Percentiles rank a stretch among this genome's conserved stretches.
These are phyloP conservation scores for Silene conica DNA, from an alignment of 148 eudicot genomes.

Conservation along the genomic window DNA sequence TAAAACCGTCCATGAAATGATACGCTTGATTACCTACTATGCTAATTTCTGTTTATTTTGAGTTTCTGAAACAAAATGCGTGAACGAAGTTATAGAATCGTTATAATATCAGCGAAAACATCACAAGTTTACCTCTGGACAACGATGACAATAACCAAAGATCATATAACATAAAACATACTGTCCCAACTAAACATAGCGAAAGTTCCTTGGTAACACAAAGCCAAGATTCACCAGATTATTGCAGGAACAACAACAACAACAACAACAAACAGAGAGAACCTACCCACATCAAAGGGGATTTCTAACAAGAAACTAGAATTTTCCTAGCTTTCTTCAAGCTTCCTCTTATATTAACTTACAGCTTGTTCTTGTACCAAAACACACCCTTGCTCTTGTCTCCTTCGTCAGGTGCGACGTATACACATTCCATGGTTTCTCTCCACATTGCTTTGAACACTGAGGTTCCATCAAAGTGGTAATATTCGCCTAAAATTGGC, in stretches of 20 bases:
- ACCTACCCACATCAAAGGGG: neutral
- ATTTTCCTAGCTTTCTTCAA: constrained; percentile 2
- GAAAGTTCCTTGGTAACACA: neutral
- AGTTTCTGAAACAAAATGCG: too few species aligned
- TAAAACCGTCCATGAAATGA: too few species aligned
- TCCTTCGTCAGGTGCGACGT: constrained; percentile 61
- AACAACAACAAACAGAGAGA: neutral
- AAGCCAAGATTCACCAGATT: neutral
- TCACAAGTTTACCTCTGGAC: neutral
- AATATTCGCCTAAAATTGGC: constrained; percentile 71
- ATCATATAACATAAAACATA: neutral
- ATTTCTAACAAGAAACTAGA: neutral
- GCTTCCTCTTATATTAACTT: neutral
- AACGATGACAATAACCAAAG: neutral
- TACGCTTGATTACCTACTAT: too few species aligned
- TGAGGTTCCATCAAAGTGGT: constrained; percentile 66
- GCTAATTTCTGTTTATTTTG: too few species aligned
- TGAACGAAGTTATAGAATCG: neutral
- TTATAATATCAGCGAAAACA: neutral
- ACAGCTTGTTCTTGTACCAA: constrained; percentile 79
- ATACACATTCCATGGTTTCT: constrained; percentile 76
- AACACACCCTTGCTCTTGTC: constrained; percentile 57
- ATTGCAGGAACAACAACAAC: neutral
- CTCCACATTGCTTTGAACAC: constrained; percentile 64
- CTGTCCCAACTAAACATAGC: neutral